phyloP scores from a whole-genome alignment of 2,329 filamentous ascomycete species.

The Emergomyces pasteurianus region DNA sequence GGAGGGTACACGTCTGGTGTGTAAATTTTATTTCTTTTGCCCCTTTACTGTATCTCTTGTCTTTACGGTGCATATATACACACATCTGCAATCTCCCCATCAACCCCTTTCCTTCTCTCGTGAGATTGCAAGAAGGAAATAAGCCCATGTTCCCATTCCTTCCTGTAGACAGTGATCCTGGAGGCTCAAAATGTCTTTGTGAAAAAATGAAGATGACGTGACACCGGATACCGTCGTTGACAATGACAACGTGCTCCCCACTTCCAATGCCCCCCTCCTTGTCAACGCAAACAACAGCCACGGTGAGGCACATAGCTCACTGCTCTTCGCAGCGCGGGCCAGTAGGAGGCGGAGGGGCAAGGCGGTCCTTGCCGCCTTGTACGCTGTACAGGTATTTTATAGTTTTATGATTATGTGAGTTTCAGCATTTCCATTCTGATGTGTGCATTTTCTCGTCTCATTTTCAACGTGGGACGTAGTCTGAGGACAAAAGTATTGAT shows the following conservation, averaged over 20 bases:
- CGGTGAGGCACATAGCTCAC: constrained; percentile 49
- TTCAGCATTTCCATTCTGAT: background rate
- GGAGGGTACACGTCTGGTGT: constrained; percentile 4
- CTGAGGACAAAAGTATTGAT: background rate
- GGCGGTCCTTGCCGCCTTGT: constrained; percentile 68
- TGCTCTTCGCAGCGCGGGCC: constrained; percentile 57
- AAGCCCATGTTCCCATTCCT: no score
- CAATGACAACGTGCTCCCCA: constrained; percentile 7
- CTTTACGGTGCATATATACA: background rate
- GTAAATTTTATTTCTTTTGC: background rate
- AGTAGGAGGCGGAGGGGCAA: constrained; percentile 56
- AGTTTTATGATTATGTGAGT: constrained; percentile 99
- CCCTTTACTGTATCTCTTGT: background rate
- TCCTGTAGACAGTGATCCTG: background rate
- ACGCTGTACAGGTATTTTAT: constrained; percentile 93
- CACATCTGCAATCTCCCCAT: background rate
- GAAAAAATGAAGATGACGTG: constrained; percentile 4
- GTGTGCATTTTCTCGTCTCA: background rate
- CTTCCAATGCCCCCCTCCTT: constrained; percentile 7
- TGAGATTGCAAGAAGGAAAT: background rate
- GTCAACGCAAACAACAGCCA: background rate
- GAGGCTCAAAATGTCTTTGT: background rate
- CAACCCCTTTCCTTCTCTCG: background rate
- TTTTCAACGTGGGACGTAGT: background rate
- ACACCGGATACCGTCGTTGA: constrained; percentile 7